phyloP scores from a whole-genome alignment of 257 asterid species.

The Handroanthus guayacan region DNA sequence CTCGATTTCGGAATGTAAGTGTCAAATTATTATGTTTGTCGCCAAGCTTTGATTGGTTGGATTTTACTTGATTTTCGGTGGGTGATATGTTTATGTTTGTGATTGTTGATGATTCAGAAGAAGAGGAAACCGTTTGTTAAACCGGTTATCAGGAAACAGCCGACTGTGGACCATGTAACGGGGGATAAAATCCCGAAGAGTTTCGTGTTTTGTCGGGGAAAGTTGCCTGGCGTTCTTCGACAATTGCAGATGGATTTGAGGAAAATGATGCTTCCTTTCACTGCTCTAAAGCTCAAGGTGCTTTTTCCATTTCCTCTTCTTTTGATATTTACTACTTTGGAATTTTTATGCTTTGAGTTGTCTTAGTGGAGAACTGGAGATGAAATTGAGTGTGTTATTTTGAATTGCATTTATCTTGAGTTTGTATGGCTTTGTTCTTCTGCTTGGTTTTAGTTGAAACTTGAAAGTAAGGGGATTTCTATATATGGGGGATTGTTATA shows the following conservation, averaged over 20 bases:
- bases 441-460: conserved; percentile 12
- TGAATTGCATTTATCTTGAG: background rate
- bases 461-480: background rate
- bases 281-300: conserved; percentile 96
- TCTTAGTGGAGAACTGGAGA: background rate
- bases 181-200: conserved; percentile 93
- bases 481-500: background rate
- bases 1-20: conserved; percentile 72
- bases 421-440: background rate
- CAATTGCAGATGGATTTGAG: conserved; percentile 85
- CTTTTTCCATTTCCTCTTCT: background rate
- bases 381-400: background rate
- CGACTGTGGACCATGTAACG: conserved; percentile 81
- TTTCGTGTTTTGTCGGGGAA: conserved; percentile 83
- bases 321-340: no score
- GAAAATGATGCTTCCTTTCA: conserved; percentile 90
- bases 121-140: conserved; percentile 70
- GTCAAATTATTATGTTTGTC: background rate
- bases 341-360: background rate
- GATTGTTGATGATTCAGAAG: conserved; percentile 48
- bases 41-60: background rate
- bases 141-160: conserved; percentile 59
- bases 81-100: conserved; percentile 13
- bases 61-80: background rate
- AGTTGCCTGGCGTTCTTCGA: conserved; percentile 77